A percentile compares a stretch with the other conserved stretches of the same genome.
Conservation (phyloP, 495 filamentous ascomycete genomes). For the Hypomontagnella submonticulosa region DNA sequence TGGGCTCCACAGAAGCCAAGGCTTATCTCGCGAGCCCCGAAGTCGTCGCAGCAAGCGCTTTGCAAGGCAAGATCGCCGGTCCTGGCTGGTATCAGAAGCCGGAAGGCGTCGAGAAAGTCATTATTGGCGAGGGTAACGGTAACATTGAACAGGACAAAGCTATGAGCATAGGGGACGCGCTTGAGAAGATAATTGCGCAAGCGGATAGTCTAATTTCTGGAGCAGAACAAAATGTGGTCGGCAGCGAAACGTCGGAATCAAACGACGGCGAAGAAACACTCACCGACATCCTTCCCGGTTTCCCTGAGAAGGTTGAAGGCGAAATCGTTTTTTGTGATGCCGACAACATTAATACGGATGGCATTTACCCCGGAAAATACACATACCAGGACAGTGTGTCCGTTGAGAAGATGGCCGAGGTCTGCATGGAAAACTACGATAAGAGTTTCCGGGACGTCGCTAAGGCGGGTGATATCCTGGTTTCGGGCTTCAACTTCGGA, state of each 20-base stretch:
- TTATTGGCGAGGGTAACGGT: conserved; percentile 77
- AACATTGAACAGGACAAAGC: conserved; percentile 68
- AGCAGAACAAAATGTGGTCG: not conserved
- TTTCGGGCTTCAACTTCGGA: conserved; percentile 91
- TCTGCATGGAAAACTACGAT: conserved; percentile 96
- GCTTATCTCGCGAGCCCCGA: conserved; percentile 81
- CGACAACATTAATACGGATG: conserved; percentile 81
- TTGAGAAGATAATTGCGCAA: conserved; percentile 74
- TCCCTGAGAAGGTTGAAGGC: conserved; percentile 71
- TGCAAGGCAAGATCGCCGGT: conserved; percentile 81
- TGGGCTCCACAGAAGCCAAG: conserved; percentile 84
- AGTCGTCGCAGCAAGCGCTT: conserved; percentile 90
- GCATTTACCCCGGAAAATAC: conserved; percentile 90
- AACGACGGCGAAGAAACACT: conserved; percentile 47
- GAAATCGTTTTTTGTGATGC: conserved; percentile 77
- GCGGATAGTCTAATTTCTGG: conserved; percentile 68
- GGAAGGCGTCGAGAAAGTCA: conserved; percentile 71
- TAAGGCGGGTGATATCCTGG: conserved; percentile 78
- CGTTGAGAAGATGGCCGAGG: conserved; percentile 80
- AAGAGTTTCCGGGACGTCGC: conserved; percentile 68
- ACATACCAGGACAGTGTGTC: conserved; percentile 90
- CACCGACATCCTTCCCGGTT: conserved; percentile 75
- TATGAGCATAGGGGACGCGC: conserved; percentile 70
- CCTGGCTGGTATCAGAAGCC: conserved; percentile 84
- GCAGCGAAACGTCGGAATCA: conserved; percentile 50